Evolutionary conservation across 768 basidiomycete species (phyloP).

Genomic region (Leucocoprinus leucothites): DNA sequence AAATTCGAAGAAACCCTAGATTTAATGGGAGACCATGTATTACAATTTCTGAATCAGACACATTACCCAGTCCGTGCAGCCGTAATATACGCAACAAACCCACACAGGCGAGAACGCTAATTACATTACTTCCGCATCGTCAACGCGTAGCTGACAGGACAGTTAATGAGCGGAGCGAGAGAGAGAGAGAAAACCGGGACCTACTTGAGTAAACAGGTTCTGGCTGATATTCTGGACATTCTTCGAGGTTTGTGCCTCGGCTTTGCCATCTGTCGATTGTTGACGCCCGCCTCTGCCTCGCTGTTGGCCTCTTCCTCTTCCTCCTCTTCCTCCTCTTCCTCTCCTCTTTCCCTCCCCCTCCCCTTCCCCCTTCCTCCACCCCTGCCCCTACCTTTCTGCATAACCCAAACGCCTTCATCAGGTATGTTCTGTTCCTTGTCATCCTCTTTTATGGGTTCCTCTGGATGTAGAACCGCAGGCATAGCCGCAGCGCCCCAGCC

Average conservation of each 20-base stretch:
- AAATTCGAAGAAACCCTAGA: too few relatives aligned
- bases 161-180: background rate
- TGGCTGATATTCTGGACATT: background rate
- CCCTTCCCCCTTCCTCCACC: background rate
- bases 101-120: too few relatives aligned
- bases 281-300: background rate
- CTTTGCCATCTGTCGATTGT: background rate
- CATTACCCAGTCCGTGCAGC: too few relatives aligned
- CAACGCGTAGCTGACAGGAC: constrained; percentile 2
- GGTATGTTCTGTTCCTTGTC: background rate
- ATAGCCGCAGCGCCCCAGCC: background rate
- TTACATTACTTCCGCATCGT: background rate
- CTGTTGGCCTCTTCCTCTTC: background rate
- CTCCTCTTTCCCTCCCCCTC: background rate
- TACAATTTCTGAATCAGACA: too few relatives aligned
- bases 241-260: background rate
- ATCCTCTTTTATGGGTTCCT: background rate
- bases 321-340: background rate
- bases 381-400: constrained; percentile 1
- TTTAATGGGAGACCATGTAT: too few relatives aligned
- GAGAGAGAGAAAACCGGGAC: background rate
- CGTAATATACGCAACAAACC: too few relatives aligned
- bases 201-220: constrained; percentile 8
- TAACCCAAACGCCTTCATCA: background rate
- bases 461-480: background rate